Evolutionary conservation across 1,139 yeast species (phyloP).

Genomic region (Saccharomyces pastorianus): DNA sequence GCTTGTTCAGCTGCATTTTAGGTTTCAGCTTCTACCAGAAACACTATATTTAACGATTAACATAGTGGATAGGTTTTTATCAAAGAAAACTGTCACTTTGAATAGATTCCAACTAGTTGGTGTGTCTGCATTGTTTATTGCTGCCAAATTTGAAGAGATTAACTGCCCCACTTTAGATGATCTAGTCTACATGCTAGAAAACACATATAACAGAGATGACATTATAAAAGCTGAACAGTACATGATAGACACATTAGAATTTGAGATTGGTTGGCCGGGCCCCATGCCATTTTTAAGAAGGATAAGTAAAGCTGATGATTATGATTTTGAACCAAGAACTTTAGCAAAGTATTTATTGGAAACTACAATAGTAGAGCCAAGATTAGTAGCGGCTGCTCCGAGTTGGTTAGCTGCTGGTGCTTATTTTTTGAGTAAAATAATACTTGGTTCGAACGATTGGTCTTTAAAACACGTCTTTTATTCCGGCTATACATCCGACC

Average conservation of each 20-base stretch:
- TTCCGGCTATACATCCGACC: conserved; percentile 83
- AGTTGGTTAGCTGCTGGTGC: conserved; percentile 94
- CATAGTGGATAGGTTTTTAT: conserved; percentile 78
- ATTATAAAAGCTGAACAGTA: conserved; percentile 82
- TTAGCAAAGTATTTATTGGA: conserved; percentile 87
- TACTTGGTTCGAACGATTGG: conserved; percentile 57
- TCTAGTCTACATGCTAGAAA: conserved; percentile 85
- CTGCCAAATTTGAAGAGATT: conserved; percentile 94
- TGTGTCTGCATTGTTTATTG: conserved; percentile 87
- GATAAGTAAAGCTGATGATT: conserved; percentile 90
- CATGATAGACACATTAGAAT: conserved; percentile 83
- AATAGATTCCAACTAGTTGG: conserved; percentile 87
- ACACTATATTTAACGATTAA: conserved; percentile 79
- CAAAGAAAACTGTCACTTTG: conserved; percentile 65
- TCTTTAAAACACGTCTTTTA: conserved; percentile 75
- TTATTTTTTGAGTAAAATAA: conserved; percentile 67
- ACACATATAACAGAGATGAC: conserved; percentile 74
- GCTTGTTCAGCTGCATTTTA: conserved; percentile 85
- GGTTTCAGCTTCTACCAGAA: conserved; percentile 82
- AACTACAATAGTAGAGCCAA: conserved; percentile 79
- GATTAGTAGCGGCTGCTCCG: conserved; percentile 80
- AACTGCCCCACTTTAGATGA: conserved; percentile 92
- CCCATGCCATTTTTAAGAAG: conserved; percentile 92
- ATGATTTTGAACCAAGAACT: conserved; percentile 85
- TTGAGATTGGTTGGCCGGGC: conserved; percentile 96